phyloP scores from a whole-genome alignment of 352 stramenopile species.

The Phytopythium chamaehyphon region DNA sequence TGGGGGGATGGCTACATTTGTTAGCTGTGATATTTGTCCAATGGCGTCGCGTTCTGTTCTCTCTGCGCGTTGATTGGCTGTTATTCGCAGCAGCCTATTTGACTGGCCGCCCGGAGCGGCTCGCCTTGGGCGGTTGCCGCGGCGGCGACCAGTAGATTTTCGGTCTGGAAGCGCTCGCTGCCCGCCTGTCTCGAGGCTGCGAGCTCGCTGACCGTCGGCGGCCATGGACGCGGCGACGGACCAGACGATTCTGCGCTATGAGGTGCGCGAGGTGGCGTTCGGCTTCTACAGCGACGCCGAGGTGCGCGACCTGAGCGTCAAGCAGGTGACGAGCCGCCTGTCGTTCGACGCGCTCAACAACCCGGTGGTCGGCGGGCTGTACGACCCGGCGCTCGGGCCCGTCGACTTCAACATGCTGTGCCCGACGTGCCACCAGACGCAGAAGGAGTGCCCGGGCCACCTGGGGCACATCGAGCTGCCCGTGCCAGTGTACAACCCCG shows the following conservation, averaged over 20 bases:
- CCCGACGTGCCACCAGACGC: constrained; percentile 95
- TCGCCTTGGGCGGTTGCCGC: not conserved
- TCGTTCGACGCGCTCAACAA: constrained; percentile 96
- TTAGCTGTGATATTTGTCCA: no score
- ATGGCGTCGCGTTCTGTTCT: not conserved
- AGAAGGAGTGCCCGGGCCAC: constrained; percentile 97
- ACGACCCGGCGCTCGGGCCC: constrained; percentile 95
- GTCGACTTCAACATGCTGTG: constrained; percentile 90
- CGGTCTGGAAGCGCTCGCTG: no score
- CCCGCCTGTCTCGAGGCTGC: no score
- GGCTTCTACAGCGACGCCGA: constrained; percentile 98
- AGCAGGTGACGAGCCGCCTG: constrained; percentile 94
- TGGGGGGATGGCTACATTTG: not conserved
- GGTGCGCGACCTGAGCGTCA: constrained; percentile 94
- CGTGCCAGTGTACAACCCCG: constrained; percentile 97
- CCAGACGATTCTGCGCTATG: constrained; percentile 89
- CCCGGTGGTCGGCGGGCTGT: constrained; percentile 94
- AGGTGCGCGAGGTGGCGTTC: constrained; percentile 90
- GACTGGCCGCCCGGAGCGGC: constrained; percentile 24
- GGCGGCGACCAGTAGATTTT: constrained; percentile 29
- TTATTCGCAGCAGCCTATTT: constrained; percentile 15
- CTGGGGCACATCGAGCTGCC: constrained; percentile 98
- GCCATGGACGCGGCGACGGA: constrained; percentile 84
- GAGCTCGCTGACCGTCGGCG: not conserved
- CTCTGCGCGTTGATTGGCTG: constrained; percentile 19